Evolutionary conservation across 495 filamentous ascomycete species (phyloP).

Genomic region (Lophiostoma macrostomum): DNA sequence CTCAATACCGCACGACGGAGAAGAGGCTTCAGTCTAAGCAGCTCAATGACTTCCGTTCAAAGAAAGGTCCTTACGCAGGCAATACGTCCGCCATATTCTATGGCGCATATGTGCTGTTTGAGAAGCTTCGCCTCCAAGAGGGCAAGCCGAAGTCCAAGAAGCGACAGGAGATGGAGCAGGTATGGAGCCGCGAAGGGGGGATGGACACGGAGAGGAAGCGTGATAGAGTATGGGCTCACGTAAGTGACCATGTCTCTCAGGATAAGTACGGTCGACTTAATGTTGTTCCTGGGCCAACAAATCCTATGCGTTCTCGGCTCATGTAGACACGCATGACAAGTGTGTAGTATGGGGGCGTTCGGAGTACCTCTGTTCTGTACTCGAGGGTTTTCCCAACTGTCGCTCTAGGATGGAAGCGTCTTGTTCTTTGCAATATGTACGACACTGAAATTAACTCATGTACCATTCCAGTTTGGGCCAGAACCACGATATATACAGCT

Average conservation of each 20-base stretch:
- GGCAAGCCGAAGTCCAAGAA: conserved; percentile 54
- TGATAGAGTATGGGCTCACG: neutral
- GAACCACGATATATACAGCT: no score
- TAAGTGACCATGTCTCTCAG: neutral
- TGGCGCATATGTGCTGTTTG: conserved; percentile 56
- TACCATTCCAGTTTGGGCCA: no score
- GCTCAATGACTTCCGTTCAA: conserved; percentile 49
- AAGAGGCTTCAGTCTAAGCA: conserved; percentile 43
- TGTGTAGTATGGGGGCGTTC: no score
- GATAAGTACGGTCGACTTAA: neutral
- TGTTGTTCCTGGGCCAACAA: no score
- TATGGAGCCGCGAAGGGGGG: conserved; percentile 37
- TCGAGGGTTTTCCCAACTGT: no score
- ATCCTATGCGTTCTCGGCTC: neutral
- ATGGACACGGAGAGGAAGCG: neutral
- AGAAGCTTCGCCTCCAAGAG: conserved; percentile 57
- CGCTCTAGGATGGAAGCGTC: no score
- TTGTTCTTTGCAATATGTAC: no score
- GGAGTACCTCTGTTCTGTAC: no score
- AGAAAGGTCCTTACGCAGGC: conserved; percentile 48
- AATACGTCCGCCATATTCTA: conserved; percentile 49
- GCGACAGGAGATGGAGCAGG: conserved; percentile 52
- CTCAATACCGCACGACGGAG: conserved; percentile 32
- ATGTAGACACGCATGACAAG: no score
- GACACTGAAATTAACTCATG: no score